A percentile compares a stretch with the other conserved stretches of the same genome.
These are phyloP conservation scores for Thielaviopsis populi DNA, from an alignment of 2,329 filamentous ascomycete species.

Conservation along the genomic window DNA sequence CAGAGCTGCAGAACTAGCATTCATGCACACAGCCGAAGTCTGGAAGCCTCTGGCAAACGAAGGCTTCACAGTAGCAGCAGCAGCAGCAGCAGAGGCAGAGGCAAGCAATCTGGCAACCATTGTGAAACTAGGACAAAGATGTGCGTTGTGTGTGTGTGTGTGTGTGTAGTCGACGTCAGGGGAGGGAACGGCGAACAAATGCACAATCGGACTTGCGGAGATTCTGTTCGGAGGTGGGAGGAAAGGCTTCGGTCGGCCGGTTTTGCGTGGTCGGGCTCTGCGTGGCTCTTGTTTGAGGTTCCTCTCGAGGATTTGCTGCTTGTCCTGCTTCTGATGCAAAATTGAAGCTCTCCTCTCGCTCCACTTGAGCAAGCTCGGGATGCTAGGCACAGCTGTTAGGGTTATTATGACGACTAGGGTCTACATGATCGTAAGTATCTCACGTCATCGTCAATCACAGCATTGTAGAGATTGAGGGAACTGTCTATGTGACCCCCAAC, in stretches of 20 bases:
- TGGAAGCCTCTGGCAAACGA: slow-evolving; percentile 30
- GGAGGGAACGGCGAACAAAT: not conserved
- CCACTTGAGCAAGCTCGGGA: not conserved
- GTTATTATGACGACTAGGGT: not conserved
- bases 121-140: not conserved
- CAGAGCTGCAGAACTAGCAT: slow-evolving; percentile 30
- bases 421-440: not conserved
- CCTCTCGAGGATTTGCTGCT: not conserved
- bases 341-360: slow-evolving; percentile 9
- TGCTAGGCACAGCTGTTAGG: not conserved
- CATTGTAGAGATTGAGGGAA: too few species aligned
- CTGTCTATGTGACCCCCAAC: too few species aligned
- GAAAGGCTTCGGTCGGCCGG: not conserved
- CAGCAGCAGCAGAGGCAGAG: too few species aligned
- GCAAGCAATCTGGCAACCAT: slow-evolving; percentile 18
- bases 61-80: slow-evolving; percentile 20
- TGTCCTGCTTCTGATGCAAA: not conserved
- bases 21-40: slow-evolving; percentile 34
- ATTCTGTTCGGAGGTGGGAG: too few species aligned
- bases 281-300: not conserved
- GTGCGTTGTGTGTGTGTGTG: not conserved
- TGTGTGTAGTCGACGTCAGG: not conserved
- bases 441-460: not conserved
- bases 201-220: not conserved
- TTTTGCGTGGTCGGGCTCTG: not conserved